A percentile compares a stretch with the other conserved stretches of the same genome.
Conservation (phyloP, 148 eudicot species). For the Spergularia bocconei region DNA sequence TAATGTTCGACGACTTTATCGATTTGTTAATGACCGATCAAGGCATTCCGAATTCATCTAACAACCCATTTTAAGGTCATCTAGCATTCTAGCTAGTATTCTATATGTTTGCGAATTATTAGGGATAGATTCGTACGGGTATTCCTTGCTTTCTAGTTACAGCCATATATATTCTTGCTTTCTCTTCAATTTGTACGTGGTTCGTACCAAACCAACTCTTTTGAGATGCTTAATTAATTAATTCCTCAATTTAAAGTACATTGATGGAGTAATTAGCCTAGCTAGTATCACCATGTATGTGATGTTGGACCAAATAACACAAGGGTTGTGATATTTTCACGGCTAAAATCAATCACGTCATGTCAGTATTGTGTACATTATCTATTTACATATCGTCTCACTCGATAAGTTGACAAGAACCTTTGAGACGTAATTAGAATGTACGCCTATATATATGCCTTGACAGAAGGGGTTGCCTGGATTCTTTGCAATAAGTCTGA, state of each 20-base stretch:
- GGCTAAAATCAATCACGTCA: no score
- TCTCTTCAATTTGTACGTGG: neutral
- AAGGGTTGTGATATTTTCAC: neutral
- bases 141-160: conserved; percentile 6
- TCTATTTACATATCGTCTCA: no score
- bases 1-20: no score
- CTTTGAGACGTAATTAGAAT: neutral
- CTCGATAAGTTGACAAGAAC: no score
- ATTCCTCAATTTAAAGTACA: neutral
- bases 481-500: neutral
- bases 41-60: no score
- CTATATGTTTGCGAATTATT: no score
- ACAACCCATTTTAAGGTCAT: no score
- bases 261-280: neutral
- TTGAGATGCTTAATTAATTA: neutral
- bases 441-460: neutral
- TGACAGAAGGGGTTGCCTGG: conserved; percentile 7
- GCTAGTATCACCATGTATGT: neutral
- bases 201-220: neutral
- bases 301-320: neutral
- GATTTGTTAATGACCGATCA: no score
- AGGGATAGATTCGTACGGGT: conserved; percentile 6
- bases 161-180: conserved; percentile 4
- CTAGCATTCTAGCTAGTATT: no score
- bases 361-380: no score